A percentile compares a stretch with the other conserved stretches of the same genome.
phyloP scores from a whole-genome alignment of 2,329 filamentous ascomycete species.

The Hymenoscyphus scutula region DNA sequence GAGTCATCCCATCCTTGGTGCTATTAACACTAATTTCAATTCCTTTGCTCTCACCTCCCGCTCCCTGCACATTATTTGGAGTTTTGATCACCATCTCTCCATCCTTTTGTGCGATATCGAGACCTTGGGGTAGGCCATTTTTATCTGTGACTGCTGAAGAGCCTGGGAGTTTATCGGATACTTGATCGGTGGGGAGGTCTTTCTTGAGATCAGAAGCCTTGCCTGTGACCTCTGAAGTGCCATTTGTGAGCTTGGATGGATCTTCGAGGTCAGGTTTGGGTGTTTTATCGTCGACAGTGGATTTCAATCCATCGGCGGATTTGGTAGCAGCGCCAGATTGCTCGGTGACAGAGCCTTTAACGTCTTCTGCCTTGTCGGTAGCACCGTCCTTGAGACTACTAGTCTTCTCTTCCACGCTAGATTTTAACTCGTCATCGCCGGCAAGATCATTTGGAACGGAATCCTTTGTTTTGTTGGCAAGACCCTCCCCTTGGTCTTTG shows the following conservation, averaged over 20 bases:
- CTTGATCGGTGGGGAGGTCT: slow-evolving; percentile 3
- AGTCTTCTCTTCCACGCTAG: slow-evolving; percentile 2
- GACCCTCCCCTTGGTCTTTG: slow-evolving; percentile 15
- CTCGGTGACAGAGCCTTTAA: neutral
- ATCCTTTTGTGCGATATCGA: slow-evolving; percentile 10
- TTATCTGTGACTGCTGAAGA: slow-evolving; percentile 3
- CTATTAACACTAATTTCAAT: slow-evolving; percentile 31
- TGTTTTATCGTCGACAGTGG: neutral
- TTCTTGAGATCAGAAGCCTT: slow-evolving; percentile 5
- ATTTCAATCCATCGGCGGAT: neutral
- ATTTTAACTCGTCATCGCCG: slow-evolving; percentile 6
- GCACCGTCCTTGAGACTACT: neutral
- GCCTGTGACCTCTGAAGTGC: neutral
- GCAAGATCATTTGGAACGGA: slow-evolving; percentile 9
- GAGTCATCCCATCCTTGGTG: slow-evolving; percentile 29
- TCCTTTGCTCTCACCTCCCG: slow-evolving; percentile 15
- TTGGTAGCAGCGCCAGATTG: slow-evolving; percentile 3
- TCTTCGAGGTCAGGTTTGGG: neutral
- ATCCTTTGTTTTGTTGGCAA: slow-evolving; percentile 8
- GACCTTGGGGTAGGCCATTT: slow-evolving; percentile 8
- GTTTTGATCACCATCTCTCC: slow-evolving; percentile 12
- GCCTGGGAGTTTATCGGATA: neutral
- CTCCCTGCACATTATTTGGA: neutral
- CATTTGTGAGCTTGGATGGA: neutral
- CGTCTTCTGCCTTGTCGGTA: neutral